These are phyloP conservation scores for Candida sphagnicola DNA, from an alignment of 805 yeast genomes.

Conservation along the genomic window DNA sequence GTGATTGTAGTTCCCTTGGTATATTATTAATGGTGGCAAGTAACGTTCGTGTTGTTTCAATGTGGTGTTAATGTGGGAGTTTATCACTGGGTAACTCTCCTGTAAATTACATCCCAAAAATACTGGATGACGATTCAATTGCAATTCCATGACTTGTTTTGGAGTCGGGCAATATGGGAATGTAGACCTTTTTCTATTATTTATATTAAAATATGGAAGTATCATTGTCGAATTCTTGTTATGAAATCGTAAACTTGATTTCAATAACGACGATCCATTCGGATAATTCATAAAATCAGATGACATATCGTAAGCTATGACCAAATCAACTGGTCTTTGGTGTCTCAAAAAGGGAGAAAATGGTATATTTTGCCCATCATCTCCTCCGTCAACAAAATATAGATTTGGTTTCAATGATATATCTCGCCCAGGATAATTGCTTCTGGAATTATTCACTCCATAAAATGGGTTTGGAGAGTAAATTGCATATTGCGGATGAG, in stretches of 20 bases:
- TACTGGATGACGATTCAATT: conserved; percentile 23
- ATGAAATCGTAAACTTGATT: conserved; percentile 34
- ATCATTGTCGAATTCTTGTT: conserved; percentile 5
- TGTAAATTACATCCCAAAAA: conserved; percentile 42
- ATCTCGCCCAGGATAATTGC: conserved; percentile 1
- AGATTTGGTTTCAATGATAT: conserved; percentile 17
- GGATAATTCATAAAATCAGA: conserved; percentile 54
- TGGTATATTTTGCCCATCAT: conserved; percentile 46
- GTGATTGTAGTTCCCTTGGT: conserved; percentile 43
- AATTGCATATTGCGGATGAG: conserved; percentile 57
- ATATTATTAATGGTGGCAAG: conserved; percentile 53
- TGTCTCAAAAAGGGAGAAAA: conserved; percentile 40
- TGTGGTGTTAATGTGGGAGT: too few species aligned
- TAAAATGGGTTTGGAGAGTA: conserved; percentile 62
- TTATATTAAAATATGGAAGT: conserved; percentile 13
- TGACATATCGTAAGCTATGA: conserved; percentile 43
- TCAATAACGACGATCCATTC: conserved; percentile 50
- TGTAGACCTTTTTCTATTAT: not conserved
- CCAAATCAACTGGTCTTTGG: conserved; percentile 32
- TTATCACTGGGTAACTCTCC: conserved; percentile 22
- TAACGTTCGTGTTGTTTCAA: conserved; percentile 8
- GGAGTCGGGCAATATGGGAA: conserved; percentile 37
- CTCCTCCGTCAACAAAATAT: conserved; percentile 46
- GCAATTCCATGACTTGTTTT: conserved; percentile 14
- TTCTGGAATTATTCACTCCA: conserved; percentile 11